Evolutionary conservation across 345 rosid species (phyloP), one percentile per base, ranked within the genome.

Genomic region (Adansonia digitata): DNA sequence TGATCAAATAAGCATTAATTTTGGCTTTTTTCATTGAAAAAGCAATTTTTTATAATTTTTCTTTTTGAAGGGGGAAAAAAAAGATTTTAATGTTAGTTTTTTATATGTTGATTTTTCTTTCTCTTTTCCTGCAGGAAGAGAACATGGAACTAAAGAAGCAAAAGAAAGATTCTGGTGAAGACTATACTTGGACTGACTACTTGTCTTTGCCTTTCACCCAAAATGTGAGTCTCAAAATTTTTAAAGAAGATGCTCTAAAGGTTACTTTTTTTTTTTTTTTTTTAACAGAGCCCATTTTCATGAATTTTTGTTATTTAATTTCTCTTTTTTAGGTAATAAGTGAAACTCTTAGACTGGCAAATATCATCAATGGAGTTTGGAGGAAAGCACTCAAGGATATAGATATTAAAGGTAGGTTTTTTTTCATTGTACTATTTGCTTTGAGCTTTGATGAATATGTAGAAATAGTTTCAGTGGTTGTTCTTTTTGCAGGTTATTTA

Each of bases 331-430:
- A 93, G 99, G 99, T 94, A 82, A 91, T 95, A 53, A 95, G 79
- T 79, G 99, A 95, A 85, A 95, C 98, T 40, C 85, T 95, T 22
- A 88, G 99, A 80, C 62, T 90, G 86, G 93, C 91, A 59, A 95
- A 93, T 73, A 93, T 95, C 52, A 93, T 95, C 55, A 95, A 92
- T 64, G 99, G 84, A 8, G 96, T 95, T 17, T 95, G 98, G 98
- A 93, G 99, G 80, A 95, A 93, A 78, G 91, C 99, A 78, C 84
- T 85, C 52, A 91, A 87, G 69, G 98, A 93, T 75, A 89, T 89
- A 3, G 92, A 91, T 59, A 91, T 95, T 65, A 90, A 93, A 89
- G 99, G 98, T 88, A 69, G 51, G n/a, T n/a, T n/a, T n/a, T n/a
- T n/a, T 35, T 62, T 43, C 6, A 55, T 29, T 22, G 14, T 5